Evolutionary conservation across 2,329 filamentous ascomycete genomes (phyloP), one percentile per base, ranked within the genome.

Genomic region (Trichoderma oligosporum): DNA sequence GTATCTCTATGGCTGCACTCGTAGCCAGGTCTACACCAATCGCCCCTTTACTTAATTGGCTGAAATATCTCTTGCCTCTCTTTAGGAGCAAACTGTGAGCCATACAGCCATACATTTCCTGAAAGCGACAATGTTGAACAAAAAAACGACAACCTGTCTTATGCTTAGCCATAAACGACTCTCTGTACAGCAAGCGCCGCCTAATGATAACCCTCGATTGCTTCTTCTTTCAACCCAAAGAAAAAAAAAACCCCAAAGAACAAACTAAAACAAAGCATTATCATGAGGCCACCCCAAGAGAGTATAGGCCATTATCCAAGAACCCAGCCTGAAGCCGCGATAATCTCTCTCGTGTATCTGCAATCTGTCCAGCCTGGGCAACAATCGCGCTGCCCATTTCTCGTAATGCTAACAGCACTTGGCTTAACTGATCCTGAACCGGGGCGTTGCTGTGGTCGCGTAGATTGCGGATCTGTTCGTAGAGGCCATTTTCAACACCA

Each of bases 401-500:
- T 9, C 73, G 64, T 12, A 76, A 62, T 3, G 73, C 74, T 7
- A 66, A 61, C 8, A 74, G 63, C 25, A 74, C 68, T 61, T 74
- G 72, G 44, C 68, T 67, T 1, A 74, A 67, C 64, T 74, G 71
- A 51, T 74, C 72, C 56, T 73, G 70, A 8, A 73, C 68, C 14
- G 70, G 54, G 3, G 41, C 54, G 31, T 66, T 65, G 27, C 68
- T 70, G 46, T 68, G 68, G 54, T 74, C 72, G 6, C 71, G 67
- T 14, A 74, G 61, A 11, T 66, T 63, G 22, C 71, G 66, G 47
- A 76, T 74, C 60, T 74, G 72, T 59, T 76, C 75, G 58, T 77
- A 77, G 14, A 77, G 67, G 0, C 75, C 75, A 52, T 76, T 75
- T 64, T 77, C 75, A 1, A 77, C 75, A 25, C 75, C 74, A 2